Percentiles rank a stretch among this genome's conserved stretches.
Evolutionary conservation across 1,139 yeast species (phyloP).

Genomic region (Yamadazyma sp.): DNA sequence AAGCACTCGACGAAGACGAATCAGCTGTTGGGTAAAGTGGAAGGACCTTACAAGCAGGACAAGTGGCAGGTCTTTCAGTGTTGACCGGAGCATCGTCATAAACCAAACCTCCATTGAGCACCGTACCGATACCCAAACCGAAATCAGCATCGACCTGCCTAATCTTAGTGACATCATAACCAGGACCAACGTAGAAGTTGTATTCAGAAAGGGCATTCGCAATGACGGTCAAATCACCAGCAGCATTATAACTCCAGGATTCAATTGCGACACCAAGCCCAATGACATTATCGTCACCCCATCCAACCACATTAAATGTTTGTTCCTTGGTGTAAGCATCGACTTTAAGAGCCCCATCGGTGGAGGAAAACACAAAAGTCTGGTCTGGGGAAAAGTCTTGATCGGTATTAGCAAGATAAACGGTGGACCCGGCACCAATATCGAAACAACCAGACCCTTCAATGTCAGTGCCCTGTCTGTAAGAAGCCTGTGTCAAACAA

Average conservation of each 20-base stretch:
- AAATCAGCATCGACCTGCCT: slow-evolving; percentile 12
- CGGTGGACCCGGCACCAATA: slow-evolving; percentile 19
- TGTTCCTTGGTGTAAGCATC: slow-evolving; percentile 16
- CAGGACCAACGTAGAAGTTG: slow-evolving; percentile 17
- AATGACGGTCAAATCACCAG: slow-evolving; percentile 15
- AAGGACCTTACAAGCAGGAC: slow-evolving; percentile 12
- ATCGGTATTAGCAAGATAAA: slow-evolving; percentile 13
- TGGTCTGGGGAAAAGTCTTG: slow-evolving; percentile 15
- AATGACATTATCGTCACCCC: slow-evolving; percentile 28
- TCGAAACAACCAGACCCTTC: slow-evolving; percentile 28
- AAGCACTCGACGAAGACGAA: slow-evolving; percentile 7
- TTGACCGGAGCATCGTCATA: slow-evolving; percentile 13
- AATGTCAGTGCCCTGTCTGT: slow-evolving; percentile 21
- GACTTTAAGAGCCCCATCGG: slow-evolving; percentile 10
- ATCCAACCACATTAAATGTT: slow-evolving; percentile 28
- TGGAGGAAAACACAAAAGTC: slow-evolving; percentile 12
- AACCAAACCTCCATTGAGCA: slow-evolving; percentile 14
- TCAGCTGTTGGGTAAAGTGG: slow-evolving; percentile 10
- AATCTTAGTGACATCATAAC: slow-evolving; percentile 16
- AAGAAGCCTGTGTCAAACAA: slow-evolving; percentile 23
- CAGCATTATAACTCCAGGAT: slow-evolving; percentile 12
- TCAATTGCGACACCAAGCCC: slow-evolving; percentile 21
- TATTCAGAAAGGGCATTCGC: slow-evolving; percentile 10
- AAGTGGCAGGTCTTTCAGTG: slow-evolving; percentile 13
- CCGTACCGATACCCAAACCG: slow-evolving; percentile 15